These are phyloP conservation scores for Colletotrichum cereale DNA, from an alignment of 2,329 filamentous ascomycete genomes.

Conservation along the genomic window DNA sequence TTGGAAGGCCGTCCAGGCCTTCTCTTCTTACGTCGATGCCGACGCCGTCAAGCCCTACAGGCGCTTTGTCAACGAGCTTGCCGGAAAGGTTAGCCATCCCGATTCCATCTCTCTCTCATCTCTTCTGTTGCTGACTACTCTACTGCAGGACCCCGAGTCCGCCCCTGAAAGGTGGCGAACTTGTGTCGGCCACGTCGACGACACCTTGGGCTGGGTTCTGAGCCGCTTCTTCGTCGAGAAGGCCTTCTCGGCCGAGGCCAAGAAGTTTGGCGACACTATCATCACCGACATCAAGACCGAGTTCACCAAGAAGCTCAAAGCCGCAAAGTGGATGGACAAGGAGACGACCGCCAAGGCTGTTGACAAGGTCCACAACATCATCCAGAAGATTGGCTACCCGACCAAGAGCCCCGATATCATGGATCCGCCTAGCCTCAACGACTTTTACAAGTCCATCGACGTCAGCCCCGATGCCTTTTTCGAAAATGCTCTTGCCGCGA, in stretches of 20 bases:
- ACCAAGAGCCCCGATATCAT: slow-evolving; percentile 72
- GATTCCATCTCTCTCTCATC: rapidly evolving
- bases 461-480: slow-evolving; percentile 67
- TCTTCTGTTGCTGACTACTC: slow-evolving; percentile 2
- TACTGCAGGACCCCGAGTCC: slow-evolving; percentile 66
- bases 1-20: slow-evolving; percentile 72
- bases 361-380: slow-evolving; percentile 75
- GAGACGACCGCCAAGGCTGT: slow-evolving; percentile 70
- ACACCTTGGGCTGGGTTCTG: slow-evolving; percentile 74
- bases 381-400: slow-evolving; percentile 77
- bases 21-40: slow-evolving; percentile 67
- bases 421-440: slow-evolving; percentile 65
- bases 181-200: slow-evolving; percentile 70
- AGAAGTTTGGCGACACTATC: slow-evolving; percentile 75
- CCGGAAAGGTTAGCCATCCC: slow-evolving; percentile 61
- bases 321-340: slow-evolving; percentile 74
- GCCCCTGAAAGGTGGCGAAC: slow-evolving; percentile 75
- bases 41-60: slow-evolving; percentile 70
- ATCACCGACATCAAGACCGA: slow-evolving; percentile 77
- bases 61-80: slow-evolving; percentile 70
- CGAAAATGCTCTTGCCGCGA: slow-evolving; percentile 66
- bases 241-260: slow-evolving; percentile 75
- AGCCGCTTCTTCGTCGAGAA: slow-evolving; percentile 79
- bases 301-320: slow-evolving; percentile 71
- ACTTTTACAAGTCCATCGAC: slow-evolving; percentile 68